Conservation (phyloP, 768 basidiomycete species). For the Boletus coccyginus region DNA sequence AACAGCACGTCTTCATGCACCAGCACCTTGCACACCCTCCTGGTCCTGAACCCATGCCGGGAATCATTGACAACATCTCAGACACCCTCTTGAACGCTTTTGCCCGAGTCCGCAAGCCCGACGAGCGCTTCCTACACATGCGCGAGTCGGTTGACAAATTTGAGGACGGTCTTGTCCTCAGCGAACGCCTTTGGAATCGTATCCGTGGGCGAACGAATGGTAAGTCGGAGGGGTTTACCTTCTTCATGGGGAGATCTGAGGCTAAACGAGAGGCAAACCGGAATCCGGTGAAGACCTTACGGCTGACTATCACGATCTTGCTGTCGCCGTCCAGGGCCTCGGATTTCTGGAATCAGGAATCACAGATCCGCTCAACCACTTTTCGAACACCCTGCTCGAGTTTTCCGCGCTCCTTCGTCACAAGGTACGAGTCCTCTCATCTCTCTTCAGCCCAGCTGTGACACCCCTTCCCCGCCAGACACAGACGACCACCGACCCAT, state of each 20-base stretch:
- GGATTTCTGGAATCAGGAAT: slow-evolving; percentile 98
- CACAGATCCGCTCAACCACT: slow-evolving; percentile 95
- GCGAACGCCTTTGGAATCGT: slow-evolving; percentile 80
- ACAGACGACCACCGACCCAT: slow-evolving; percentile 87
- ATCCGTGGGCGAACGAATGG: slow-evolving; percentile 82
- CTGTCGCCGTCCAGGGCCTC: slow-evolving; percentile 92
- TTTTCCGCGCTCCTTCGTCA: slow-evolving; percentile 90
- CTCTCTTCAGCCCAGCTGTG: background rate
- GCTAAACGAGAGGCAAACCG: slow-evolving; percentile 81
- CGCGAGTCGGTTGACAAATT: slow-evolving; percentile 92
- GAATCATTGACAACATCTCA: slow-evolving; percentile 91
- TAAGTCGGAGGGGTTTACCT: slow-evolving; percentile 43
- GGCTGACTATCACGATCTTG: slow-evolving; percentile 95
- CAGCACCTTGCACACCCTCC: slow-evolving; percentile 93
- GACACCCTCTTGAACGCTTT: slow-evolving; percentile 97
- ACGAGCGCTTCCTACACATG: slow-evolving; percentile 93
- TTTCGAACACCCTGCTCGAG: slow-evolving; percentile 93
- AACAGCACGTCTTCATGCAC: slow-evolving; percentile 94
- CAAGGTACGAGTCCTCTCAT: slow-evolving; percentile 47
- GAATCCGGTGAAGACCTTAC: slow-evolving; percentile 91
- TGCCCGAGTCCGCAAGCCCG: slow-evolving; percentile 92
- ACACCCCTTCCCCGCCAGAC: slow-evolving; percentile 47
- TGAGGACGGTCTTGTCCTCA: slow-evolving; percentile 83
- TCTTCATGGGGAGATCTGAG: slow-evolving; percentile 56
- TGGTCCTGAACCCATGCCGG: slow-evolving; percentile 70